Evolutionary conservation across 768 basidiomycete species (phyloP), one percentile per base, ranked within the genome.

Genomic region (Sistotremastrum niveocremeum): DNA sequence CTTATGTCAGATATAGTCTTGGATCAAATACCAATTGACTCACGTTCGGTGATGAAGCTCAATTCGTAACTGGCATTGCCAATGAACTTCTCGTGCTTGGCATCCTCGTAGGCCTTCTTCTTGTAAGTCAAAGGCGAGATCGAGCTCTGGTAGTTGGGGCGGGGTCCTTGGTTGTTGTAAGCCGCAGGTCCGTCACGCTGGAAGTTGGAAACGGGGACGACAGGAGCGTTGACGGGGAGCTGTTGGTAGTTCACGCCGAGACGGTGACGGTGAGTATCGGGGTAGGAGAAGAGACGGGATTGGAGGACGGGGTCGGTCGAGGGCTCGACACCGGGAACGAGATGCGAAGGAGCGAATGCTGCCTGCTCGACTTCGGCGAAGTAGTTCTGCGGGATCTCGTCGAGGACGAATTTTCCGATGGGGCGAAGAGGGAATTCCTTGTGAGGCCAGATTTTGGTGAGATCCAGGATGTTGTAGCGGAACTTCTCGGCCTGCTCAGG

Each of bases 381-480:
- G 74, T 89, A 95, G 68, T 89, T 88, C 59, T 81, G 68, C 12
- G 73, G 69, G 57, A 84, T 83, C 63, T 84, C 73, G 61, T 87
- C 74, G 51, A 87, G 73, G 20, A 85, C 82, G 46, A 95, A 67
- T 60, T 81, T 89, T 56, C 91, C 93, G 52, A 97, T 64, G 37
- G 79, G 81, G 52, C 89, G 81, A 52, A 95, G 72, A n/a, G 93
- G 94, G 66, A 73, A 90, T 6, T 90, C 75, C 43, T 65, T 63
- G 60, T 98, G 93, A 5, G 94, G 79, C 81, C 90, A 90, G 55
- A 94, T 68, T 62, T 93, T 93, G 51, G 90, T 94, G 42, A 91
- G 69, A 62, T 93, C 90, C 51, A 90, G 76, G 46, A 93, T 71
- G 64, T 89, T 94, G 76, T 87, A 85, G 41, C 81, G 79, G 76